Base-by-base conservation (phyloP, 306 rosid genomes). In the Lotus japonicus region DNA sequence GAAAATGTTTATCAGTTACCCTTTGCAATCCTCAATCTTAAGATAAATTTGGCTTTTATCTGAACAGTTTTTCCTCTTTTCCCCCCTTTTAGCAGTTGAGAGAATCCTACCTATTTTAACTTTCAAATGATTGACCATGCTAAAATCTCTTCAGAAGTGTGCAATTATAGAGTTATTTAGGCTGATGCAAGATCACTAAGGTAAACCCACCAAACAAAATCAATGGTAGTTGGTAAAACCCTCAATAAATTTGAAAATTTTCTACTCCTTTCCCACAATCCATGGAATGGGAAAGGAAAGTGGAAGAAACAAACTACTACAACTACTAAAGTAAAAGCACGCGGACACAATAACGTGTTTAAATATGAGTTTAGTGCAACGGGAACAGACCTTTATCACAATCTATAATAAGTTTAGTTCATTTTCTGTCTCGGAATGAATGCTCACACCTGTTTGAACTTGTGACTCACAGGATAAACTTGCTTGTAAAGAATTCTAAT, bases 401-500 rank as follows among this genome's bases (percentile, higher is more conserved):
- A 3, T 26, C 31, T 4, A 26, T 26, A 3, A 26, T 3, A 26
- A 26, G 4, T 21, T 21, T 21, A 1, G 23, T 21, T 21, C 23
- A 21, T 3, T 21, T 21, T 21, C 23, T 21, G 23, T 1, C 31
- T 26, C 31, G 31, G 4, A 26, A 0, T 26, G 4, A 26, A 26
- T 26, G 31, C 4, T 26, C 2, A 26, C 31, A 21, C 3, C 3
- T 21, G 31, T 26, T 26, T 26, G 31, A 2, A 2, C 31, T 26
- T 26, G 31, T 26, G 31, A n/a, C n/a, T 1, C 31, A 26, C 2
- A 2, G 31, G 2, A 26, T 26, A 26, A 0, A 26, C 31, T 26
- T 74, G 84, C 80, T 80, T 83, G 84, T 68, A 77, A 77, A 71
- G 43, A 26, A 28, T 23, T 35, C 57, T 60, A 48, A 57, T 64